Conservation (phyloP, 2,329 filamentous ascomycete genomes). For the Diaporthe ampelina region DNA sequence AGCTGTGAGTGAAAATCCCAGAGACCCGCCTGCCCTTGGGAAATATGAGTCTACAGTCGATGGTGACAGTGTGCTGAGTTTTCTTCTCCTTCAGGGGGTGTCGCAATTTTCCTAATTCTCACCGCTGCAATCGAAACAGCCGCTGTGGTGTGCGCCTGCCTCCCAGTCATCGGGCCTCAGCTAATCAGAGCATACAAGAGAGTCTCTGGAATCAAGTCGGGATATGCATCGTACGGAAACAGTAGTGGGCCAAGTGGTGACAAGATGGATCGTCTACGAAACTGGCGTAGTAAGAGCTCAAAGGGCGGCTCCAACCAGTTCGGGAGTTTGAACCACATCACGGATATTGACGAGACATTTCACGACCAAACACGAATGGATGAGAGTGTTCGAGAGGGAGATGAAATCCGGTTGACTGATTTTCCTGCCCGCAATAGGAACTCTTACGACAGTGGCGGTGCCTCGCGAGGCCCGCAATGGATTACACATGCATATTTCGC, state of each 20-base stretch:
- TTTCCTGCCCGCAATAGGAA: neutral
- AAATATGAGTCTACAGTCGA: neutral
- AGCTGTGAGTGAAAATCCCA: conserved; percentile 3
- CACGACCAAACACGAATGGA: neutral
- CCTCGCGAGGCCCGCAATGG: neutral
- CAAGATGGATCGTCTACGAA: conserved; percentile 2
- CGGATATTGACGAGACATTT: conserved; percentile 8
- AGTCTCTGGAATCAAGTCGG: neutral
- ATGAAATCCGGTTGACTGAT: neutral
- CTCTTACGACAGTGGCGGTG: neutral
- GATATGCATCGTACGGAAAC: conserved; percentile 10
- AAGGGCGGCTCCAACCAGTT: conserved; percentile 2
- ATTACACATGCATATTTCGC: conserved; percentile 1
- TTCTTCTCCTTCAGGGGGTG: neutral
- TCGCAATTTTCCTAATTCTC: conserved; percentile 17
- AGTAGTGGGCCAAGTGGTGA: conserved; percentile 11
- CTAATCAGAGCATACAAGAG: conserved; percentile 16
- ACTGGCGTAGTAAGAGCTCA: neutral
- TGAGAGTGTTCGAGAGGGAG: neutral
- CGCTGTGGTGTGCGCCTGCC: conserved; percentile 21
- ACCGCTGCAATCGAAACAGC: conserved; percentile 17
- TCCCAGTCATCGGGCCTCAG: conserved; percentile 18
- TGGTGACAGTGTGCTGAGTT: neutral
- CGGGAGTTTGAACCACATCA: conserved; percentile 6
- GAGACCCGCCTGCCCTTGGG: neutral